Conservation (phyloP, 805 yeast species). For the Metschnikowia gelsemii region DNA sequence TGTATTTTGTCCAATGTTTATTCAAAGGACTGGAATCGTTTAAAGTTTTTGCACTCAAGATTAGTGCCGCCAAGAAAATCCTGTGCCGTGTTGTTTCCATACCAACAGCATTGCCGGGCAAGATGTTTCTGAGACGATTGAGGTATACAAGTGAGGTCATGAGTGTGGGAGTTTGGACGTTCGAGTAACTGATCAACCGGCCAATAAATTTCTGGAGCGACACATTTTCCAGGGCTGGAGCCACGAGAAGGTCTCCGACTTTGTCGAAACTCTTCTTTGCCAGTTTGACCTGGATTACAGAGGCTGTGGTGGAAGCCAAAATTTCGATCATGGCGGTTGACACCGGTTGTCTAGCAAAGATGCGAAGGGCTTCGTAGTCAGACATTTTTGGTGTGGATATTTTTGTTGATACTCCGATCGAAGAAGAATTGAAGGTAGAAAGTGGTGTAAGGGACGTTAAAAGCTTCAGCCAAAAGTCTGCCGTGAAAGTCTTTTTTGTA, state of each 20-base stretch:
- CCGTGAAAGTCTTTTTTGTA: too few species aligned
- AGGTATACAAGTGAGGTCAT: slow-evolving; percentile 90
- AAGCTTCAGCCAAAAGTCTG: too few species aligned
- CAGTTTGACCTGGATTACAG: slow-evolving; percentile 50
- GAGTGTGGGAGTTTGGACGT: slow-evolving; percentile 91
- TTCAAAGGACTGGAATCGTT: slow-evolving; percentile 95
- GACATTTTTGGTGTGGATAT: slow-evolving; percentile 20
- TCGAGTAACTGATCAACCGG: slow-evolving; percentile 71
- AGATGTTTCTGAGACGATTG: slow-evolving; percentile 67
- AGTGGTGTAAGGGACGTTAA: too few species aligned
- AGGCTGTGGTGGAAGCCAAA: slow-evolving; percentile 56
- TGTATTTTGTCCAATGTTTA: slow-evolving; percentile 94
- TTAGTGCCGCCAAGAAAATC: slow-evolving; percentile 83
- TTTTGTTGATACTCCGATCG: not conserved
- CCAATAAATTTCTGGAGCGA: slow-evolving; percentile 63
- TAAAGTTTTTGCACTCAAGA: slow-evolving; percentile 86
- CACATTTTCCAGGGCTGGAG: slow-evolving; percentile 26
- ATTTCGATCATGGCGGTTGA: slow-evolving; percentile 56
- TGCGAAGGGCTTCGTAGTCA: slow-evolving; percentile 47
- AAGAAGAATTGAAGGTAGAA: too few species aligned
- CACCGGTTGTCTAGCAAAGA: slow-evolving; percentile 57
- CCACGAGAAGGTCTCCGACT: slow-evolving; percentile 22
- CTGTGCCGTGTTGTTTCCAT: slow-evolving; percentile 92
- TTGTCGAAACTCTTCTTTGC: slow-evolving; percentile 18
- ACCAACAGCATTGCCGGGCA: slow-evolving; percentile 88